A percentile compares a stretch with the other conserved stretches of the same genome.
Conservation (phyloP, 345 rosid genomes). For the Murraya paniculata region DNA sequence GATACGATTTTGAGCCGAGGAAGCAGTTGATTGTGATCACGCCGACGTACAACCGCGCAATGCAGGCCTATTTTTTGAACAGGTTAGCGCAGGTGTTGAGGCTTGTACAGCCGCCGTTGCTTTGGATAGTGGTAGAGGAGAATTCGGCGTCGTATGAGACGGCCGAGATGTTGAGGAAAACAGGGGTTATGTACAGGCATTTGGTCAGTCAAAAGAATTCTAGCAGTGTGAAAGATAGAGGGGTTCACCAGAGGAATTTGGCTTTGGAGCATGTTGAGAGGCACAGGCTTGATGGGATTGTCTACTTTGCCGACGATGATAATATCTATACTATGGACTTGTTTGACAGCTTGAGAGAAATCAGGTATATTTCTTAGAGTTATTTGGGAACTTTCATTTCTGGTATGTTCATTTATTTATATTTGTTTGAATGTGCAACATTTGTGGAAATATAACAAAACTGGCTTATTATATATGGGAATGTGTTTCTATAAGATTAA, state of each 20-base stretch:
- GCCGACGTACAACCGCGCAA: slow-evolving; percentile 76
- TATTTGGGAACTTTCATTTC: background rate
- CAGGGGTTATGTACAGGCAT: slow-evolving; percentile 87
- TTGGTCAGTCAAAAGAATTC: slow-evolving; percentile 52
- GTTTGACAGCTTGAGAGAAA: slow-evolving; percentile 61
- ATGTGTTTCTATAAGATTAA: background rate
- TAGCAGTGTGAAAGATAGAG: slow-evolving; percentile 63
- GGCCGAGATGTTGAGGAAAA: slow-evolving; percentile 72
- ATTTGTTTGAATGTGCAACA: background rate
- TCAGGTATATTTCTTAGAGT: slow-evolving; percentile 40
- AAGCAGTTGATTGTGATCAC: slow-evolving; percentile 83
- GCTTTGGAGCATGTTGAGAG: slow-evolving; percentile 77
- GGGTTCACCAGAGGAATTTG: slow-evolving; percentile 68
- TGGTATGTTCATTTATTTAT: background rate
- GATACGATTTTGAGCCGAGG: slow-evolving; percentile 39
- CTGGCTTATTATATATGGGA: background rate
- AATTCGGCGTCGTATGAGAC: slow-evolving; percentile 70
- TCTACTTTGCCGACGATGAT: slow-evolving; percentile 82
- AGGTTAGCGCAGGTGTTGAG: slow-evolving; percentile 76
- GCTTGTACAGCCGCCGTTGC: slow-evolving; percentile 70
- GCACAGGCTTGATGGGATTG: slow-evolving; percentile 83
- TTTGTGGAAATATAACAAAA: background rate
- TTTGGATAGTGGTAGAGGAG: slow-evolving; percentile 93
- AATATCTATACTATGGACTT: slow-evolving; percentile 74
- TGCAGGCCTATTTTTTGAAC: slow-evolving; percentile 72